These are phyloP conservation scores for Psilocybe cyanescens DNA, from an alignment of 768 basidiomycete species.

Conservation along the genomic window DNA sequence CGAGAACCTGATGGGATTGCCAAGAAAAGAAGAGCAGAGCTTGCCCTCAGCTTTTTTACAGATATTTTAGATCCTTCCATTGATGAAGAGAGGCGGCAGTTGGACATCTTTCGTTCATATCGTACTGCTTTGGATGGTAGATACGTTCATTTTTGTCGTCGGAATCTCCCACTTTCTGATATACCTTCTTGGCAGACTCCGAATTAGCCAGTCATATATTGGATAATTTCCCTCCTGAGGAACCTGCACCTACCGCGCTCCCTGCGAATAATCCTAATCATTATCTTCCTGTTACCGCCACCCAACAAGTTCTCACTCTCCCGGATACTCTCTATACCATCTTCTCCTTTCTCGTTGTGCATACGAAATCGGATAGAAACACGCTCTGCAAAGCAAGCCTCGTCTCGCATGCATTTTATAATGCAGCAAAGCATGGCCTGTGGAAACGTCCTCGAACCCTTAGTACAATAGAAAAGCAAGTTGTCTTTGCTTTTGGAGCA, in stretches of 20 bases:
- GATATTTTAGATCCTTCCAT: constrained; percentile 9
- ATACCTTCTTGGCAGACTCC: constrained; percentile 11
- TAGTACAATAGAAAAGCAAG: constrained; percentile 9
- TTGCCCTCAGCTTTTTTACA: constrained; percentile 9
- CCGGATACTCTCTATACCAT: constrained; percentile 12
- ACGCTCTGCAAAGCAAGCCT: neutral
- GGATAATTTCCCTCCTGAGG: neutral
- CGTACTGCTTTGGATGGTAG: constrained; percentile 15
- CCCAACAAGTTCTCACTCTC: constrained; percentile 10
- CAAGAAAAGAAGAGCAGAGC: constrained; percentile 6
- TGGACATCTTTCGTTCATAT: neutral
- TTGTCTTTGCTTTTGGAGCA: constrained; percentile 12
- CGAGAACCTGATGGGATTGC: neutral
- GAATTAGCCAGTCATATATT: neutral
- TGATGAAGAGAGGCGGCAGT: constrained; percentile 2
- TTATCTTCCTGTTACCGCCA: constrained; percentile 1
- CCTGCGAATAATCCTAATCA: neutral
- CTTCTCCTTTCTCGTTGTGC: constrained; percentile 6
- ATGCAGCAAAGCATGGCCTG: constrained; percentile 6
- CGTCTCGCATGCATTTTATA: constrained; percentile 5
- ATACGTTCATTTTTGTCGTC: constrained; percentile 1
- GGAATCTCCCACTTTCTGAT: neutral
- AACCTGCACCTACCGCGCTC: neutral
- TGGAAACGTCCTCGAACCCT: constrained; percentile 10
- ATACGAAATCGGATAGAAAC: neutral